Conservation (phyloP, 441 rosid genomes). For the Syzygium syzygioides region DNA sequence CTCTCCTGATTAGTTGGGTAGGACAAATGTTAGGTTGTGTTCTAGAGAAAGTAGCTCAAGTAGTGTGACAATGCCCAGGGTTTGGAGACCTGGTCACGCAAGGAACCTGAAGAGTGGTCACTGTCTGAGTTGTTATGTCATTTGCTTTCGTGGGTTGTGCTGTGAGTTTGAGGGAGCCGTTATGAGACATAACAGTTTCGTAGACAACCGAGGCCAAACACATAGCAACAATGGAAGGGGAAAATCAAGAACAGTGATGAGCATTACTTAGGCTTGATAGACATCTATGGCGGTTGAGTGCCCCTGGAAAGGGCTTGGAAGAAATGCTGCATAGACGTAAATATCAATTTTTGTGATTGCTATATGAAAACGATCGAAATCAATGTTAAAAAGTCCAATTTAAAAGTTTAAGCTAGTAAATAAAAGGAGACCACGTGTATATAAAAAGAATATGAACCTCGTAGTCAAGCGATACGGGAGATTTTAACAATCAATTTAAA, state of each 20-base stretch:
- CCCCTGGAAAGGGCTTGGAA: background rate
- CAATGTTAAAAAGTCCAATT: background rate
- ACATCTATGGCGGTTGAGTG: background rate
- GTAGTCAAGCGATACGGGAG: background rate
- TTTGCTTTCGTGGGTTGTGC: no score
- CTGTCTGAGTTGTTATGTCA: no score
- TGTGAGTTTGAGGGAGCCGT: no score
- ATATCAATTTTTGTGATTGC: background rate
- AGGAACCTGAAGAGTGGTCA: no score
- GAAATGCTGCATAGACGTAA: background rate
- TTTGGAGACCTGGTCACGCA: no score
- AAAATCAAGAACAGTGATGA: background rate
- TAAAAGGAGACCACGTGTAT: background rate
- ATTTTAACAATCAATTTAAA: background rate
- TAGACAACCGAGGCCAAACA: no score
- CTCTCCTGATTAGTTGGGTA: background rate
- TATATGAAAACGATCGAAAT: background rate
- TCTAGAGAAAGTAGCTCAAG: background rate
- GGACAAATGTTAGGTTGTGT: background rate
- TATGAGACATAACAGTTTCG: no score
- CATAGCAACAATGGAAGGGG: no score
- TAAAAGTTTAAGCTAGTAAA: background rate
- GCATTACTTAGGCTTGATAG: background rate
- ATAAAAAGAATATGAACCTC: background rate
- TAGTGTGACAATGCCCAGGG: background rate